Percentiles rank a stretch among this genome's conserved stretches.
These are phyloP conservation scores for Filobasidium floriforme DNA, from an alignment of 768 basidiomycete species.

Conservation along the genomic window DNA sequence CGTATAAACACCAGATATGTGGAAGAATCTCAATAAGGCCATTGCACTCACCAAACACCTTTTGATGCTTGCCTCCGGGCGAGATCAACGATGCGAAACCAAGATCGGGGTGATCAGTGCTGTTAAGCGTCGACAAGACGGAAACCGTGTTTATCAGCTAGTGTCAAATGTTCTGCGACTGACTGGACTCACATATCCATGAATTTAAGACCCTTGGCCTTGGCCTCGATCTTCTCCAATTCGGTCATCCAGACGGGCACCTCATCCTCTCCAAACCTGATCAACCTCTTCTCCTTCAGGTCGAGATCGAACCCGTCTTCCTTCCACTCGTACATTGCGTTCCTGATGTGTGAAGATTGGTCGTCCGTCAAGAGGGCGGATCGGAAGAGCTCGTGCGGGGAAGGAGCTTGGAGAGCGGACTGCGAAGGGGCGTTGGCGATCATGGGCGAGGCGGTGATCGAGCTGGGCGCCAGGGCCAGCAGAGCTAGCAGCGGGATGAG, in stretches of 20 bases:
- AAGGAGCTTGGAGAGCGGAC: background rate
- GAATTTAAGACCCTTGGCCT: constrained; percentile 69
- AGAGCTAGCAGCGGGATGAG: constrained; percentile 2
- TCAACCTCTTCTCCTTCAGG: constrained; percentile 18
- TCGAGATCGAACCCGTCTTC: constrained; percentile 9
- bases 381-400: constrained; percentile 5
- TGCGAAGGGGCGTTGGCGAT: background rate
- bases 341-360: background rate
- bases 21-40: background rate
- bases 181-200: constrained; percentile 67
- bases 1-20: constrained; percentile 11
- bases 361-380: background rate
- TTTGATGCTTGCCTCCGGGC: constrained; percentile 28
- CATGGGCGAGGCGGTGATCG: background rate
- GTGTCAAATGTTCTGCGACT: too few species aligned
- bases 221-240: constrained; percentile 79
- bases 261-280: constrained; percentile 34
- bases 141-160: too few species aligned
- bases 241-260: constrained; percentile 75
- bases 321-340: constrained; percentile 8
- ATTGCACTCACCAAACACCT: constrained; percentile 33
- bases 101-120: constrained; percentile 61
- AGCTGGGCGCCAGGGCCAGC: background rate
- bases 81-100: constrained; percentile 36
- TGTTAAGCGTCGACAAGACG: constrained; percentile 35